These are phyloP conservation scores for Neofusicoccum sp. DNA, from an alignment of 2,329 filamentous ascomycete species.

Conservation along the genomic window DNA sequence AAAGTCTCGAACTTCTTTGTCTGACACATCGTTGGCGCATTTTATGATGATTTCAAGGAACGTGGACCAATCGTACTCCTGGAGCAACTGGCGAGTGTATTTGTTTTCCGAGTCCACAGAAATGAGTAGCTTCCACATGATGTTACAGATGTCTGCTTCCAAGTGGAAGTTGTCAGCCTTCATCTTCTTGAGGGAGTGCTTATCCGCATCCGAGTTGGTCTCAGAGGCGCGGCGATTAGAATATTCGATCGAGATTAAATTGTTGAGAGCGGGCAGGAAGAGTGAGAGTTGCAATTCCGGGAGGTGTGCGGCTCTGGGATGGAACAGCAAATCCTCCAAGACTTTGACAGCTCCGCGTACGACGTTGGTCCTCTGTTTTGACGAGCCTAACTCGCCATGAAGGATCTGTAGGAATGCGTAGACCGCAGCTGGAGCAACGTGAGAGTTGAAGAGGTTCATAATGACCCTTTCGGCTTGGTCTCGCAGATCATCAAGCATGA, in stretches of 20 bases:
- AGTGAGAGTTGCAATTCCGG: conserved; percentile 19
- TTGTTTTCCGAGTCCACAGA: conserved; percentile 4
- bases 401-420: conserved; percentile 61
- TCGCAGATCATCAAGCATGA: conserved; percentile 59
- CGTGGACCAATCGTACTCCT: conserved; percentile 12
- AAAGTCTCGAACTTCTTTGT: conserved; percentile 11
- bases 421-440: conserved; percentile 69
- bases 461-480: conserved; percentile 69
- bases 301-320: conserved; percentile 15
- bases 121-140: conserved; percentile 15
- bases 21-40: conserved; percentile 11
- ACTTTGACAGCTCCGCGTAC: conserved; percentile 63
- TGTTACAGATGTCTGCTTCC: conserved; percentile 15
- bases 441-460: conserved; percentile 68
- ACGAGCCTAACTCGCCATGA: conserved; percentile 44
- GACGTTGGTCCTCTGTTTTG: conserved; percentile 33
- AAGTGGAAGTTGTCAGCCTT: conserved; percentile 13
- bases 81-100: conserved; percentile 11
- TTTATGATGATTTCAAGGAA: conserved; percentile 15
- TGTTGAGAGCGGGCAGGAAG: conserved; percentile 19
- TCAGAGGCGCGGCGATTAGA: not conserved
- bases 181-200: not conserved
- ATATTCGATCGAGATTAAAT: conserved; percentile 8
- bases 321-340: conserved; percentile 33
- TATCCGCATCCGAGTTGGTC: not conserved